These are phyloP conservation scores for Venturia oleaginea DNA, from an alignment of 2,329 filamentous ascomycete genomes.

Conservation along the genomic window DNA sequence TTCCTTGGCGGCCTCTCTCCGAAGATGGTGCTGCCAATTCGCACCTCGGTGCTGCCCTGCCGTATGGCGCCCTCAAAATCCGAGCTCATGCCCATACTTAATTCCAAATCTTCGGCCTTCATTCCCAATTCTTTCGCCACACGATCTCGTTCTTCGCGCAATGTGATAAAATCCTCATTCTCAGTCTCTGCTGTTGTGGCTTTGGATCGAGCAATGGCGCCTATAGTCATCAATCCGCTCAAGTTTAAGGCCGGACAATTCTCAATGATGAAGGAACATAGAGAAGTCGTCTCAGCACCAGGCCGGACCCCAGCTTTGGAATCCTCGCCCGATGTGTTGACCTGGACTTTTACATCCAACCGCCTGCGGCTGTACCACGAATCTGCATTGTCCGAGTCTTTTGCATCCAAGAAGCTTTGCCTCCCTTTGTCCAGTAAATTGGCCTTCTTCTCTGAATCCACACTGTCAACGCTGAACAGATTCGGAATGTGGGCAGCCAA, in stretches of 20 bases:
- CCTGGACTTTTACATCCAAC: slow-evolving; percentile 76
- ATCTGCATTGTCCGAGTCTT: slow-evolving; percentile 27
- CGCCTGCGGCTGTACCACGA: slow-evolving; percentile 26
- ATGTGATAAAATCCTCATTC: slow-evolving; percentile 76
- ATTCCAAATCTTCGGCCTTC: slow-evolving; percentile 54
- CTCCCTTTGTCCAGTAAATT: slow-evolving; percentile 70
- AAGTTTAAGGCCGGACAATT: slow-evolving; percentile 66
- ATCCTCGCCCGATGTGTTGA: slow-evolving; percentile 88
- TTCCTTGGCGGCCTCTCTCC: slow-evolving; percentile 70
- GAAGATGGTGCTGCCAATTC: slow-evolving; percentile 91
- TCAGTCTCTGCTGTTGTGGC: slow-evolving; percentile 63
- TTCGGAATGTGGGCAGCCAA: slow-evolving; percentile 77
- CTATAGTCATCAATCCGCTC: slow-evolving; percentile 91
- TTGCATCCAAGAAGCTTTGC: slow-evolving; percentile 40
- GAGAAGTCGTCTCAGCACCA: slow-evolving; percentile 41
- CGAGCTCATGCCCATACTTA: slow-evolving; percentile 98
- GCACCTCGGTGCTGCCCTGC: slow-evolving; percentile 79
- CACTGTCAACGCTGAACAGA: slow-evolving; percentile 82
- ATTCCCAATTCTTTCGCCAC: slow-evolving; percentile 55
- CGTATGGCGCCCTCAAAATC: slow-evolving; percentile 85
- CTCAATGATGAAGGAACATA: slow-evolving; percentile 62
- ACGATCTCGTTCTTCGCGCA: slow-evolving; percentile 62
- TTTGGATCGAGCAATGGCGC: slow-evolving; percentile 77
- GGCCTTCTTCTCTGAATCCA: slow-evolving; percentile 84
- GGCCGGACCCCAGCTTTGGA: slow-evolving; percentile 77